These are phyloP conservation scores for Fusarium floridanum DNA, from an alignment of 2,329 filamentous ascomycete genomes.

Conservation along the genomic window DNA sequence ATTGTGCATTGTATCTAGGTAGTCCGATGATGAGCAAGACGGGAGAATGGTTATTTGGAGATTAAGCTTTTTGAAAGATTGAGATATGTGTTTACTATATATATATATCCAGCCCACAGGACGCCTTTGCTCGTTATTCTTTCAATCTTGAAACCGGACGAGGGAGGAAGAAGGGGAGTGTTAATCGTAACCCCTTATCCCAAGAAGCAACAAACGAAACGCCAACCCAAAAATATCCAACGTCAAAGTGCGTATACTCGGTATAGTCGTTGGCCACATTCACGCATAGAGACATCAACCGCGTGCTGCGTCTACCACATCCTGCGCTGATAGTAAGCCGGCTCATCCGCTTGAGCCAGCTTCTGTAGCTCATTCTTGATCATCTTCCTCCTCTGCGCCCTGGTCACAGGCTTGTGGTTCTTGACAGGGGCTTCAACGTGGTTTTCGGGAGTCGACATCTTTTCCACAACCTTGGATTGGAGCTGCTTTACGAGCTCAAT, in stretches of 20 bases:
- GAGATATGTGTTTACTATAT: not conserved
- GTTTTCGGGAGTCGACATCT: conserved; percentile 50
- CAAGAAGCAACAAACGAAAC: not conserved
- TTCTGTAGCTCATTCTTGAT: conserved; percentile 70
- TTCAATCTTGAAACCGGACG: not conserved
- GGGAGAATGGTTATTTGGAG: too few species aligned
- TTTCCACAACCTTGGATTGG: conserved; percentile 49
- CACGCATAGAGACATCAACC: not conserved
- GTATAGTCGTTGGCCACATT: not conserved
- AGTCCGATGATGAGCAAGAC: not conserved
- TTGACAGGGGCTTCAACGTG: conserved; percentile 54
- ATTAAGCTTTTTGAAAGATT: not conserved
- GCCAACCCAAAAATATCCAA: not conserved
- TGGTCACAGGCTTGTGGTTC: conserved; percentile 62
- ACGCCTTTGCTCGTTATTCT: not conserved
- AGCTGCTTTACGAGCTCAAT: conserved; percentile 51
- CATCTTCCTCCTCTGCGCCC: conserved; percentile 66
- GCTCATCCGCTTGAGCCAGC: conserved; percentile 60
- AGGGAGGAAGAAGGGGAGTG: not conserved
- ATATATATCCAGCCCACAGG: not conserved
- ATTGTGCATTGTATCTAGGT: too few species aligned
- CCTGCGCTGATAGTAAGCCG: conserved; percentile 67
- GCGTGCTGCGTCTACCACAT: conserved; percentile 58
- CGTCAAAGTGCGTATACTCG: not conserved
- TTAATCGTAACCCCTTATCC: not conserved